Base-by-base conservation (phyloP, 2,329 filamentous ascomycete genomes). In the Fusarium sp. region DNA sequence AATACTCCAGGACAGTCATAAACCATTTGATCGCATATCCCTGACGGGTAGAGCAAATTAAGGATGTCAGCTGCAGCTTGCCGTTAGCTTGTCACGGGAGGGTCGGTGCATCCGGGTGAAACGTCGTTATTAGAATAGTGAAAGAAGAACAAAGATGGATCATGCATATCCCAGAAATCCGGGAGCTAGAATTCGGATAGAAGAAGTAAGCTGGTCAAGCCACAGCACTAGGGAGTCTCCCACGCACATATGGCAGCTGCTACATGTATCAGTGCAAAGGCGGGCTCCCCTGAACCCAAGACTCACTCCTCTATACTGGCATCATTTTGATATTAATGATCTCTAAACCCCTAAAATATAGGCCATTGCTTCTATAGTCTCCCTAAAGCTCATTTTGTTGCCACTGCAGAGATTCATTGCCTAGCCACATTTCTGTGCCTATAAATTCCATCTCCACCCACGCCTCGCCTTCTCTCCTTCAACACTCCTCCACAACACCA, bases 361-460 rank as follows among this genome's bases (percentile, higher is more conserved):
- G 37, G 18, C 5, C 14, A 27, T 46, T 18, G 6, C 15, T 20
- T 20, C 17, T 66, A 9, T 23, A 26, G 27, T 30, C 10, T 41
- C 7, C 17, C 20, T 42, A 9, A 20, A 41, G 11, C 17, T 33
- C 30, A 6, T 32, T 30, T 42, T 6, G 30, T 23, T 32, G 23
- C 14, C 18, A 23, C 17, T 18, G 23, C 27, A 20, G 48, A 45
- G 56, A 50, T 35, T 63, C 63, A 53, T 30, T 10, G 23, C 33
- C 38, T 23, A 26, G 23, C 32, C 38, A 40, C 17, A 18, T 14
- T 38, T 20, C 44, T 12, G 14, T 67, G 14, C n/a, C 33, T 57
- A 68, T 63, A 68, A 68, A 67, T 63, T 41, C 12, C 23, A 33
- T 37, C 56, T 17, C 32, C 42, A 63, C 27, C 30, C 42, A 41